Conservation (phyloP, 371 early-diverging fungal species). For the Rhizopus sp. region DNA sequence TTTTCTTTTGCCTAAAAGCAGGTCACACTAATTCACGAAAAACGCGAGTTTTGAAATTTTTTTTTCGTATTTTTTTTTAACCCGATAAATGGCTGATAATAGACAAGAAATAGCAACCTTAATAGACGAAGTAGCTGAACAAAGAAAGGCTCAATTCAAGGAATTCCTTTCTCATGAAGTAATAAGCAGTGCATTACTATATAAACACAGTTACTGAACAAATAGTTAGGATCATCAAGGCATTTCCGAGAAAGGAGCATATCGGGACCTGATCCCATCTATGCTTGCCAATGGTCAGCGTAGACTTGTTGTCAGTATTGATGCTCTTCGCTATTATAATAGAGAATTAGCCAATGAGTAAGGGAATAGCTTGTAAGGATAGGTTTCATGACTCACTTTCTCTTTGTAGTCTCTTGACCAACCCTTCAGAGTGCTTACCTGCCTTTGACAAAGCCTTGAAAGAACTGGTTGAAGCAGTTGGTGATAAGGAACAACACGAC, state of each 20-base stretch:
- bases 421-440: constrained; percentile 85
- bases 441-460: constrained; percentile 83
- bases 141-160: constrained; percentile 7
- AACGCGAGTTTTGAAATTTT: neutral
- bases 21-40: constrained; percentile 1
- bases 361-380: neutral
- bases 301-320: constrained; percentile 86
- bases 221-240: constrained; percentile 28
- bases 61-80: neutral
- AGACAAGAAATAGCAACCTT: neutral
- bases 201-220: neutral
- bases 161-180: constrained; percentile 25
- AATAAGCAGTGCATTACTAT: neutral
- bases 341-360: constrained; percentile 70
- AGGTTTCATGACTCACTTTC: neutral
- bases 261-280: constrained; percentile 67
- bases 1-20: neutral
- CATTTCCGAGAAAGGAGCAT: constrained; percentile 49
- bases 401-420: constrained; percentile 61
- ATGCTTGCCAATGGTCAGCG: constrained; percentile 66
- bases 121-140: constrained; percentile 1
- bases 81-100: neutral
- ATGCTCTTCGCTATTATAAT: constrained; percentile 83
- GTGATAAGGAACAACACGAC: constrained; percentile 12
- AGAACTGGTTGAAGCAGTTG: constrained; percentile 50